Evolutionary conservation across 2,329 filamentous ascomycete genomes (phyloP).

Genomic region (Aureobasidium lini): DNA sequence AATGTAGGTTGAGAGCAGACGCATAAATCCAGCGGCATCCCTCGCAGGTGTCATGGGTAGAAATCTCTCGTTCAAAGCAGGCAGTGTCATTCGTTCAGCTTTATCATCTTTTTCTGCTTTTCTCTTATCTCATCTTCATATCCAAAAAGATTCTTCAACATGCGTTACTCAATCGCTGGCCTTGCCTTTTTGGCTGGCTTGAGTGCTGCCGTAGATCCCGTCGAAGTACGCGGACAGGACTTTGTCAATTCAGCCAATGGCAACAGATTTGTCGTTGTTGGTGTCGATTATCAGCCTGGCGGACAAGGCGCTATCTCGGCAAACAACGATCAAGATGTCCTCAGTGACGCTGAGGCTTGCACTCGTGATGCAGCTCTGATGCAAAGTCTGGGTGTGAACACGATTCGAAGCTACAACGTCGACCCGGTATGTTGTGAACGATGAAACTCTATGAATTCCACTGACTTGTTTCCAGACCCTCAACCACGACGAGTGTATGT

Average conservation of each 20-base stretch:
- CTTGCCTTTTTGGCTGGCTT: slow-evolving; percentile 27
- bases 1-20: not conserved
- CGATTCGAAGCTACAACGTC: slow-evolving; percentile 59
- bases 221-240: slow-evolving; percentile 52
- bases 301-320: slow-evolving; percentile 52
- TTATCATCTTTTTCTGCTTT: not conserved
- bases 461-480: slow-evolving; percentile 23
- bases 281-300: slow-evolving; percentile 59
- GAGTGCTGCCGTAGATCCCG: slow-evolving; percentile 44
- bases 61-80: not conserved
- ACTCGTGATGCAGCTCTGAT: slow-evolving; percentile 57
- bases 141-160: not conserved
- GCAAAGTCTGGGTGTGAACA: slow-evolving; percentile 57
- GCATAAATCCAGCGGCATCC: slow-evolving; percentile 6
- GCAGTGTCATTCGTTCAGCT: slow-evolving; percentile 4
- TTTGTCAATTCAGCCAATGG: slow-evolving; percentile 53
- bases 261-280: slow-evolving; percentile 54
- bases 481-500: slow-evolving; percentile 55
- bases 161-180: slow-evolving; percentile 2
- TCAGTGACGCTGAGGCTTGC: slow-evolving; percentile 51
- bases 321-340: slow-evolving; percentile 42
- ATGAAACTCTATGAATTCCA: not conserved
- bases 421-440: slow-evolving; percentile 37
- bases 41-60: not conserved
- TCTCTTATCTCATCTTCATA: not conserved